These are phyloP conservation scores for Tagetes erecta DNA, from an alignment of 129 eudicot species.

Conservation along the genomic window DNA sequence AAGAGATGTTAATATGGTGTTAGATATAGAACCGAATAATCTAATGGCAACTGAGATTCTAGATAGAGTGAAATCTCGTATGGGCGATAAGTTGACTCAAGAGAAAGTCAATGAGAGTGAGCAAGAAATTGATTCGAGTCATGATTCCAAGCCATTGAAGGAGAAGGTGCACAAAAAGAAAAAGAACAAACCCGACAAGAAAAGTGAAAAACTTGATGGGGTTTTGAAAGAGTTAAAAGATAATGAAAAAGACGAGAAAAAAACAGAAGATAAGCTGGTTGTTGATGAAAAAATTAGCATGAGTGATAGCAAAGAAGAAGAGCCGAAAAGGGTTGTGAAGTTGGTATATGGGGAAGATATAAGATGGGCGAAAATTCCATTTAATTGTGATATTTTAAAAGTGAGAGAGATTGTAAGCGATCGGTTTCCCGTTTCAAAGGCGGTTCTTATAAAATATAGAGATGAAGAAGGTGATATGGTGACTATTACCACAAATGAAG, in stretches of 20 bases:
- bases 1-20: slow-evolving; percentile 62
- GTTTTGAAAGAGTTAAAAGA: slow-evolving; percentile 32
- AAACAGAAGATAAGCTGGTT: slow-evolving; percentile 73
- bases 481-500: slow-evolving; percentile 78
- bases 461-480: slow-evolving; percentile 95
- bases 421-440: slow-evolving; percentile 65
- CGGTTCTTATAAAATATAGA: slow-evolving; percentile 76
- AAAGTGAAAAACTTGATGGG: slow-evolving; percentile 19
- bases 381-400: slow-evolving; percentile 54
- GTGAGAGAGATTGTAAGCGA: slow-evolving; percentile 71
- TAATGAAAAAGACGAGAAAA: slow-evolving; percentile 47
- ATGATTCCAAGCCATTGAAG: slow-evolving; percentile 37
- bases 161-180: slow-evolving; percentile 55
- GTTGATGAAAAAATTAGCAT: slow-evolving; percentile 60
- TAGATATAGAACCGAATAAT: slow-evolving; percentile 73
- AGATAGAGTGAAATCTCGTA: slow-evolving; percentile 55
- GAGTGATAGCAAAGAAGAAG: slow-evolving; percentile 37
- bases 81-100: slow-evolving; percentile 37
- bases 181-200: slow-evolving; percentile 27
- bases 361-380: slow-evolving; percentile 84
- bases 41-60: slow-evolving; percentile 76
- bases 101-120: slow-evolving; percentile 25
- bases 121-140: slow-evolving; percentile 35
- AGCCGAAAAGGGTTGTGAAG: slow-evolving; percentile 57
- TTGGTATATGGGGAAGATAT: slow-evolving; percentile 90